Percentiles rank a stretch among this genome's conserved stretches.
Conservation (phyloP, 306 rosid genomes). For the Vachellia collinsii region DNA sequence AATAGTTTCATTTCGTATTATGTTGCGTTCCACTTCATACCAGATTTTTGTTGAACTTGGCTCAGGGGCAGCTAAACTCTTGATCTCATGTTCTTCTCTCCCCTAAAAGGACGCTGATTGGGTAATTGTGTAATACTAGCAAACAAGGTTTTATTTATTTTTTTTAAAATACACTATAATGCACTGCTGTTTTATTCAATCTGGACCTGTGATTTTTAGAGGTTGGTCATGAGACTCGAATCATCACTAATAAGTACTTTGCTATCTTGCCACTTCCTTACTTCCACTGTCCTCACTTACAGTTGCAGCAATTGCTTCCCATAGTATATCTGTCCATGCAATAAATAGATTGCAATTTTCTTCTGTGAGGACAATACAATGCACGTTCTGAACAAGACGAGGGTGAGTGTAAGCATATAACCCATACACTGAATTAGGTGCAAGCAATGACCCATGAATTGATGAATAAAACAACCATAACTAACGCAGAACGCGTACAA, state of each 20-base stretch:
- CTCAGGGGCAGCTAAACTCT: background rate
- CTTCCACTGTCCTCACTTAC: background rate
- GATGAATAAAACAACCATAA: slow-evolving; percentile 4
- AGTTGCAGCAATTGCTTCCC: background rate
- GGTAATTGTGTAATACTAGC: background rate
- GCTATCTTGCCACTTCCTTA: background rate
- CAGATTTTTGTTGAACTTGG: background rate
- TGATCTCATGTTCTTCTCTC: background rate
- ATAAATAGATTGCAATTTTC: background rate
- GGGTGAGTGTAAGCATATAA: background rate
- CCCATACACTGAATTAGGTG: slow-evolving; percentile 13
- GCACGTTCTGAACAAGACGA: background rate
- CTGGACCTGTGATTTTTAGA: background rate
- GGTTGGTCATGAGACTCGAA: background rate
- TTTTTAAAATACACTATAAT: background rate
- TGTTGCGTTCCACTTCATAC: background rate
- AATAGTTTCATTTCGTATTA: background rate
- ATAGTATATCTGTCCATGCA: background rate
- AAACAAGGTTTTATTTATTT: background rate
- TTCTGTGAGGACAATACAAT: background rate
- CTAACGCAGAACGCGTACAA: too few species aligned
- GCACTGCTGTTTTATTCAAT: background rate
- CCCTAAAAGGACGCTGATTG: background rate
- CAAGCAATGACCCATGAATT: slow-evolving; percentile 20
- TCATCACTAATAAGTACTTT: background rate